Evolutionary conservation across 2,329 filamentous ascomycete genomes (phyloP).

Genomic region (Cryphonectria japonica): DNA sequence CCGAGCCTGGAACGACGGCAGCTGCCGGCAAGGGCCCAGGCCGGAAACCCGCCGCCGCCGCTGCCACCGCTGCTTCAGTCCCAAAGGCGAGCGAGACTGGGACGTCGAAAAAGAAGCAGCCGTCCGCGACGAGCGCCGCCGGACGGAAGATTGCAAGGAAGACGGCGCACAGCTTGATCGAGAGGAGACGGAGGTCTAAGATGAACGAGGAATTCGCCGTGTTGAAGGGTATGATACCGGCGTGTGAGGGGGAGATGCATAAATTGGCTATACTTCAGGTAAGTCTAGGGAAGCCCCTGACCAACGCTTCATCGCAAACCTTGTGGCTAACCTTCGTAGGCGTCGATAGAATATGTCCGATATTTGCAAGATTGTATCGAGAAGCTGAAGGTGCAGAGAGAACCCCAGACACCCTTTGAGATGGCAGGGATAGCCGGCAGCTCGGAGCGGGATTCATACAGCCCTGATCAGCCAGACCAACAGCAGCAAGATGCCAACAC

Average conservation of each 20-base stretch:
- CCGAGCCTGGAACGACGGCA: conserved; percentile 33
- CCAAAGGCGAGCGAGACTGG: conserved; percentile 40
- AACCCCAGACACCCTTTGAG: conserved; percentile 38
- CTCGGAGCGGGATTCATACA: conserved; percentile 35
- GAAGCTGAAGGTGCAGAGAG: conserved; percentile 70
- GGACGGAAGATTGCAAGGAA: conserved; percentile 95
- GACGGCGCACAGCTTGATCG: conserved; percentile 94
- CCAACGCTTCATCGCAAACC: neutral
- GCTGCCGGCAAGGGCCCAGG: conserved; percentile 31
- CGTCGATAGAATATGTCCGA: conserved; percentile 92
- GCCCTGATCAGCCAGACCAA: conserved; percentile 31
- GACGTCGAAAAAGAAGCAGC: conserved; percentile 72
- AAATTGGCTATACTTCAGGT: conserved; percentile 95
- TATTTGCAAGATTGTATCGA: conserved; percentile 89
- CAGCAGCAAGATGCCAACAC: conserved; percentile 38
- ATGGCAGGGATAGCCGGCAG: conserved; percentile 37
- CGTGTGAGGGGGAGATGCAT: conserved; percentile 97
- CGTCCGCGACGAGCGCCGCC: conserved; percentile 76
- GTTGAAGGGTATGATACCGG: conserved; percentile 92
- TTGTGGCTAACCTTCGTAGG: conserved; percentile 53
- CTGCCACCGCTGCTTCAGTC: neutral
- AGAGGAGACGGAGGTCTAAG: conserved; percentile 85
- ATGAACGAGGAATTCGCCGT: conserved; percentile 99
- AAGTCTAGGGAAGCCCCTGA: conserved; percentile 35
- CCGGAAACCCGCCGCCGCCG: conserved; percentile 22